Percentiles rank a stretch among this genome's conserved stretches.
Evolutionary conservation across 768 basidiomycete genomes (phyloP).

Genomic region (Pleurotus citrinopileatus): DNA sequence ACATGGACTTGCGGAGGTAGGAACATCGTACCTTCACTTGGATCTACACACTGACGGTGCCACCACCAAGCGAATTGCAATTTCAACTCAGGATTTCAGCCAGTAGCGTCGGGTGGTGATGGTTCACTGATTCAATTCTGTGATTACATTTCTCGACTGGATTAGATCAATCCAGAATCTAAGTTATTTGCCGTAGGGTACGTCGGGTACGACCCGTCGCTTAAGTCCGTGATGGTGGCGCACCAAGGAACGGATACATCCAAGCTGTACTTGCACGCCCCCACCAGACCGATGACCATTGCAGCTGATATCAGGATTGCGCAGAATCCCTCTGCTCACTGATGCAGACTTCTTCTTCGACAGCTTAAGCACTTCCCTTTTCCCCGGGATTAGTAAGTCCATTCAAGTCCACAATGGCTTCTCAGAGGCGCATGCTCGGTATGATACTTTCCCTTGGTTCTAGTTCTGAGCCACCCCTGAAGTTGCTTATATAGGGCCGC

Average conservation of each 20-base stretch:
- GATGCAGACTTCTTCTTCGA: constrained; percentile 31
- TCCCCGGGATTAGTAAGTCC: constrained; percentile 43
- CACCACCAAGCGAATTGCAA: neutral
- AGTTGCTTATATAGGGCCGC: constrained; percentile 32
- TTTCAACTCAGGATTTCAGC: constrained; percentile 22
- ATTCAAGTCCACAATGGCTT: constrained; percentile 46
- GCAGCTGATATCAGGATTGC: neutral
- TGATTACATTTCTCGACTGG: neutral
- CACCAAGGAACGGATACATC: constrained; percentile 41
- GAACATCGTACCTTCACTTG: too few species aligned
- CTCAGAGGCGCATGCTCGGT: constrained; percentile 38
- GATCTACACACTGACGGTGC: too few species aligned
- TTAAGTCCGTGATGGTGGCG: constrained; percentile 35
- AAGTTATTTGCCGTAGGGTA: constrained; percentile 12
- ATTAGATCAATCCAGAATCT: neutral
- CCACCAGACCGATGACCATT: constrained; percentile 7
- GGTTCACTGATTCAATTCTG: neutral
- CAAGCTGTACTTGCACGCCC: constrained; percentile 25
- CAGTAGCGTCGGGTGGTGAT: constrained; percentile 43
- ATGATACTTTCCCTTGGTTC: constrained; percentile 1
- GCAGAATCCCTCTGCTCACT: constrained; percentile 35
- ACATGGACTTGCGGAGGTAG: constrained; percentile 13
- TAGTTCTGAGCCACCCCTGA: neutral
- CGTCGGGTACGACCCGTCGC: constrained; percentile 29
- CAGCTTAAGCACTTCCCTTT: constrained; percentile 33